These are phyloP conservation scores for Eragrostis curvula DNA, from an alignment of 176 grass and related monocot species.

Conservation along the genomic window DNA sequence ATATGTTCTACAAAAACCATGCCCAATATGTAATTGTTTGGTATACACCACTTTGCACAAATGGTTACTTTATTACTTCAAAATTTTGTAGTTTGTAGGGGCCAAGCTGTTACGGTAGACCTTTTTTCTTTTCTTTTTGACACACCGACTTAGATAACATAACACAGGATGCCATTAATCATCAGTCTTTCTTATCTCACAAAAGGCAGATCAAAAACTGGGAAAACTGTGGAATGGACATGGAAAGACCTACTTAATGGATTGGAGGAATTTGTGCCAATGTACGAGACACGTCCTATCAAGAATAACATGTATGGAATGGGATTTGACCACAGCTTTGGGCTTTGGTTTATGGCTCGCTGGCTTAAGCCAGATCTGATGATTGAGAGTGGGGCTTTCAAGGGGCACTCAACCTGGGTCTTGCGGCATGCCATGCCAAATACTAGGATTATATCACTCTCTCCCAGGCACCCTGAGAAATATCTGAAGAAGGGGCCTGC, in stretches of 20 bases:
- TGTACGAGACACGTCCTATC: constrained; percentile 85
- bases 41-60: neutral
- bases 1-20: constrained; percentile 15
- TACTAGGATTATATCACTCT: constrained; percentile 72
- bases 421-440: constrained; percentile 83
- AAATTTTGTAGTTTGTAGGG: neutral
- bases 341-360: constrained; percentile 91
- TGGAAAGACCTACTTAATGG: constrained; percentile 67
- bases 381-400: constrained; percentile 94
- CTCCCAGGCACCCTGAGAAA: constrained; percentile 84
- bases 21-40: neutral
- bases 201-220: constrained; percentile 94
- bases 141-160: neutral
- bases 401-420: constrained; percentile 93
- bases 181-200: constrained; percentile 40
- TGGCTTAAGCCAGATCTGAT: constrained; percentile 91
- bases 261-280: constrained; percentile 85
- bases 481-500: constrained; percentile 91
- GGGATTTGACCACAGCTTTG: constrained; percentile 96
- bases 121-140: neutral
- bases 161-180: constrained; percentile 9
- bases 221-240: constrained; percentile 73
- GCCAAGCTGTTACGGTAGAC: neutral
- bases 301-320: constrained; percentile 94
- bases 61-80: neutral